Evolutionary conservation across 2,329 filamentous ascomycete genomes (phyloP).

Genomic region (Amesomyces nigricolor): DNA sequence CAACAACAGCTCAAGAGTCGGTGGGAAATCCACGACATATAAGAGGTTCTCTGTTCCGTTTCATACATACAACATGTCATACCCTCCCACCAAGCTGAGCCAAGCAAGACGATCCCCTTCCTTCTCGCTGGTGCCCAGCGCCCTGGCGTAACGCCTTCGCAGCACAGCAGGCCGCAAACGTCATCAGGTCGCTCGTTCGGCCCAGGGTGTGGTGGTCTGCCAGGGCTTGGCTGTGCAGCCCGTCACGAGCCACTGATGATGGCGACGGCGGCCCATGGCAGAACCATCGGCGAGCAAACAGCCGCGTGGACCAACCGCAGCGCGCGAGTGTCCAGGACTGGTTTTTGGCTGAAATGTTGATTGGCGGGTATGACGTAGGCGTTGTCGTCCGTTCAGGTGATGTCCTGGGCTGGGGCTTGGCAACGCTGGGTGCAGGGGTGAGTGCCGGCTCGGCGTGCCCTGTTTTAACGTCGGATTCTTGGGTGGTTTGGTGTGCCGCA

Average conservation of each 20-base stretch:
- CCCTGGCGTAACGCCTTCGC: conserved; percentile 9
- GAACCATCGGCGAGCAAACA: background rate
- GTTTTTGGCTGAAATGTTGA: background rate
- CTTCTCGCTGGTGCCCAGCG: background rate
- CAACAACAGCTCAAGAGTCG: background rate
- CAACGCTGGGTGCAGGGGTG: background rate
- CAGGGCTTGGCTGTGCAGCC: background rate
- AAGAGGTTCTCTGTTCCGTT: background rate
- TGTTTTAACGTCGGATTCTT: conserved; percentile 7
- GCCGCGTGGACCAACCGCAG: conserved; percentile 7
- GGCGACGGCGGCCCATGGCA: background rate
- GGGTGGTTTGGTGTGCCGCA: conserved; percentile 1
- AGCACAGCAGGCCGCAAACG: background rate
- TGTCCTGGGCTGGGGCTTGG: conserved; percentile 5
- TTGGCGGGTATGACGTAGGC: conserved; percentile 9
- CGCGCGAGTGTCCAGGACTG: background rate
- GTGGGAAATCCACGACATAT: background rate
- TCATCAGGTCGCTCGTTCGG: background rate
- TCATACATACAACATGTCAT: background rate
- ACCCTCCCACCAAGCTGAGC: background rate
- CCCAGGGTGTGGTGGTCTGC: background rate
- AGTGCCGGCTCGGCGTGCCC: conserved; percentile 2
- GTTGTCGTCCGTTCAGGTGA: background rate
- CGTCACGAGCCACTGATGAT: background rate
- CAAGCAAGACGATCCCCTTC: too few species aligned